These are phyloP conservation scores for Aspergillus thermomutatus DNA, from an alignment of 2,329 filamentous ascomycete genomes.

Conservation along the genomic window DNA sequence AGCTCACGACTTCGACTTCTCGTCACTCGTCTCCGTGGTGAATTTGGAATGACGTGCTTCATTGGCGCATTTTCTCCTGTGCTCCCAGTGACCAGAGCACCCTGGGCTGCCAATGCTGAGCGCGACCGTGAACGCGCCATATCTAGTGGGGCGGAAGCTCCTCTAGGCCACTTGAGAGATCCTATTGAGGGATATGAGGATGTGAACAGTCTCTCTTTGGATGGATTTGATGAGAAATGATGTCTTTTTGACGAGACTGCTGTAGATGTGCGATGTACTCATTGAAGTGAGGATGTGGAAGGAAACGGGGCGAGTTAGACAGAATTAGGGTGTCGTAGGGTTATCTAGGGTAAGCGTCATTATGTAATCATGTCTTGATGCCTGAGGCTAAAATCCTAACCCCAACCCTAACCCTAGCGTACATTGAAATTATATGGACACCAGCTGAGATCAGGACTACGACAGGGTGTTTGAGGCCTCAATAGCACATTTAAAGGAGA, in stretches of 20 bases:
- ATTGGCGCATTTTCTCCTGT: not conserved
- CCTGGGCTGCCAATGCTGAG: not conserved
- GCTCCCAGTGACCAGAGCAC: not conserved
- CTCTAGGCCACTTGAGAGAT: not conserved
- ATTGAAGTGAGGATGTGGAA: not conserved
- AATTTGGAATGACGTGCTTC: not conserved
- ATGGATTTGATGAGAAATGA: not conserved
- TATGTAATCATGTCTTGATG: not conserved
- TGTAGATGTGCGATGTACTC: not conserved
- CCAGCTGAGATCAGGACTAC: too few species aligned
- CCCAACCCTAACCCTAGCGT: not conserved
- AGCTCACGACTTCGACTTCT: conserved; percentile 39
- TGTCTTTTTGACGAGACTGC: not conserved
- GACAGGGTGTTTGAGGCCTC: too few species aligned
- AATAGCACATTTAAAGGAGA: too few species aligned
- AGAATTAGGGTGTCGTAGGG: not conserved
- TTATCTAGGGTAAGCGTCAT: not conserved
- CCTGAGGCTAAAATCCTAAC: not conserved
- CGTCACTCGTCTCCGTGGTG: conserved; percentile 25
- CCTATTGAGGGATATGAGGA: not conserved
- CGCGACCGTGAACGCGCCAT: not conserved
- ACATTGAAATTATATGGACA: too few species aligned
- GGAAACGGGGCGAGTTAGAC: not conserved
- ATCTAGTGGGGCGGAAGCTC: not conserved
- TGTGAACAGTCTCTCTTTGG: not conserved